Evolutionary conservation across 1,284 basidiomycete genomes (phyloP).

Genomic region (Paramarasmius palmivorus): DNA sequence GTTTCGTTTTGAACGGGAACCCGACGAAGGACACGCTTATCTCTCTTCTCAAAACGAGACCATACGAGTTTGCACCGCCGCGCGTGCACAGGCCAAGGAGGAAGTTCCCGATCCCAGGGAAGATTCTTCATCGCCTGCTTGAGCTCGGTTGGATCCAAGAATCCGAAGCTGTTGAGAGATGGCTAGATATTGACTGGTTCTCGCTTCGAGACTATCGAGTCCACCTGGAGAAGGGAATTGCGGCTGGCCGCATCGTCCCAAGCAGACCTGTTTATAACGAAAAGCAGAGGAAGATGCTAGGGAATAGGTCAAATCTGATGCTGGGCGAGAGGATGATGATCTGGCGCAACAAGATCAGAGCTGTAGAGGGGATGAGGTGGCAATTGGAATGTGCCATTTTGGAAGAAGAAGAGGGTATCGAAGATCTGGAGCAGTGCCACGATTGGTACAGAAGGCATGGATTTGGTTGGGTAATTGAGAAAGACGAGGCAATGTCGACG

Average conservation of each 20-base stretch:
- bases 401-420: no score
- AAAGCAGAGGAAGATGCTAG: no score
- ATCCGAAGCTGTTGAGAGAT: background rate
- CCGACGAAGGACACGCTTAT: background rate
- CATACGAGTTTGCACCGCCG: background rate
- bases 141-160: background rate
- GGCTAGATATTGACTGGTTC: constrained; percentile 3
- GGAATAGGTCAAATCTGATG: no score
- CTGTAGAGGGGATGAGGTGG: no score
- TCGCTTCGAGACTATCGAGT: background rate
- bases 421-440: no score
- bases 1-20: background rate
- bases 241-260: background rate
- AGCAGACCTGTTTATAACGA: no score
- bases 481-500: no score
- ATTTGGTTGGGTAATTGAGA: no score
- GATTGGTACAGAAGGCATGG: no score
- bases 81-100: background rate
- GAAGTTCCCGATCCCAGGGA: background rate
- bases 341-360: no score
- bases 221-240: background rate
- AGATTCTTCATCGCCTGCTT: background rate
- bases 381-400: no score
- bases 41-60: background rate
- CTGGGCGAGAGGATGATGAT: no score